These are phyloP conservation scores for Ophiostoma piceae DNA, from an alignment of 2,329 filamentous ascomycete species.

Conservation along the genomic window DNA sequence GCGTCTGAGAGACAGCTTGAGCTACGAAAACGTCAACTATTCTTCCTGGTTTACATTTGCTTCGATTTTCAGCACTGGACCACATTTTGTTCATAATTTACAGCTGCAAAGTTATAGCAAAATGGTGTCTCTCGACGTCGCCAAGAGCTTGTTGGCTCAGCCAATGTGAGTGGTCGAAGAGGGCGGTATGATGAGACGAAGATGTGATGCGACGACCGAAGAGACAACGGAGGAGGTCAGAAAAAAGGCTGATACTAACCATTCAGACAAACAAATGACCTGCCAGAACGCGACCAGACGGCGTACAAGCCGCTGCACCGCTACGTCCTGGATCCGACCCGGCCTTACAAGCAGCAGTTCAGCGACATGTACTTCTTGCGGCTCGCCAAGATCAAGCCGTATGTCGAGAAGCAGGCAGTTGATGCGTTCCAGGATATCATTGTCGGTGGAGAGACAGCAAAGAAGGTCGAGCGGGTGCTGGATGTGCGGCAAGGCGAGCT, in stretches of 20 bases:
- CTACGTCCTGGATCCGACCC: slow-evolving; percentile 64
- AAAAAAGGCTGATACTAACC: slow-evolving; percentile 20
- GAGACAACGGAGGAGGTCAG: not conserved
- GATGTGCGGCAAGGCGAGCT: slow-evolving; percentile 93
- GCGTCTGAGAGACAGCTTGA: not conserved
- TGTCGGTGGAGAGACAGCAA: slow-evolving; percentile 69
- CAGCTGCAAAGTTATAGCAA: not conserved
- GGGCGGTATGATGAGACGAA: not conserved
- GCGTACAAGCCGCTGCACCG: slow-evolving; percentile 69
- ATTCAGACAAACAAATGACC: slow-evolving; percentile 35
- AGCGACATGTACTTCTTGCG: slow-evolving; percentile 96
- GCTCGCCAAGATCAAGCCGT: slow-evolving; percentile 78
- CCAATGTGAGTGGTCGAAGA: slow-evolving; percentile 41
- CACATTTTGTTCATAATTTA: too few species aligned
- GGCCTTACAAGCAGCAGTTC: slow-evolving; percentile 89
- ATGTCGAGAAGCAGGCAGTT: slow-evolving; percentile 66
- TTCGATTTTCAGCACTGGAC: not conserved
- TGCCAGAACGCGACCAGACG: slow-evolving; percentile 47
- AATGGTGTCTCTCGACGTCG: slow-evolving; percentile 44
- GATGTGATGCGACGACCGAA: not conserved
- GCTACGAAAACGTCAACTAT: too few species aligned
- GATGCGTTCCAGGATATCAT: slow-evolving; percentile 73
- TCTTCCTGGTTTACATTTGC: not conserved
- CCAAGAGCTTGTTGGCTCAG: slow-evolving; percentile 43
- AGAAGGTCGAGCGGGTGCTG: slow-evolving; percentile 77